Base-by-base conservation (phyloP, 192 early-diverging fungal species). In the Diversispora epigaea region DNA sequence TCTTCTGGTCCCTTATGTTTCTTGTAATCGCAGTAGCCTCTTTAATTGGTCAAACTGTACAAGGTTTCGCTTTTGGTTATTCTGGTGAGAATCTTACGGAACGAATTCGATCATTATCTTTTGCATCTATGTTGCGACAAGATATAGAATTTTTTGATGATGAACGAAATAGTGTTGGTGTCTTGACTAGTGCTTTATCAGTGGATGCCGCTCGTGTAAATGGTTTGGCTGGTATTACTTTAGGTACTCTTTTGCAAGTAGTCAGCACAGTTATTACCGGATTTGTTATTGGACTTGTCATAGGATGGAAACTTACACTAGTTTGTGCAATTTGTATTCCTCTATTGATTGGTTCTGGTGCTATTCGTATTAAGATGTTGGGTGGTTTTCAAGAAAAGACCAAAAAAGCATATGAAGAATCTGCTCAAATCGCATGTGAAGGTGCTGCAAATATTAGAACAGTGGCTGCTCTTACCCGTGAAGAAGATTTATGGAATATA, bases 341-440 rank as follows among this genome's bases (percentile, higher is more conserved):
- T 6, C 49, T 96, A 17, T 81, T 94, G 57, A 84, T 70, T 15
- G 50, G 83, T 12, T 89, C 89, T 12, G 84, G 87, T 65, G 87
- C 82, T 63, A 56, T 71, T 86, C 83, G 0, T 32, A 32, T 32
- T 32, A 32, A 32, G 25, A 90, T 32, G 25, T 32, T 32, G 25
- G 25, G 2, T 32, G 25, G 25, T 32, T 32, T 32, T 32, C 25
- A 32, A 32, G 25, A 32, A 21, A 85, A 80, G 58, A 90, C 64
- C 84, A 92, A 73, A 72, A 82, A 85, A 10, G 91, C 92, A 1
- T 94, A 95, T 82, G 91, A 93, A 76, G 76, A 84, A 41, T 88
- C 91, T 17, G 93, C 91, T 69, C 94, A 98, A 82, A 91, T 93
- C 6, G 91, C 93, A 0, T 86, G 86, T 54, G 94, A 96, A 77